These are phyloP conservation scores for Corymbia citriodora DNA, from an alignment of 441 rosid genomes.

Conservation along the genomic window DNA sequence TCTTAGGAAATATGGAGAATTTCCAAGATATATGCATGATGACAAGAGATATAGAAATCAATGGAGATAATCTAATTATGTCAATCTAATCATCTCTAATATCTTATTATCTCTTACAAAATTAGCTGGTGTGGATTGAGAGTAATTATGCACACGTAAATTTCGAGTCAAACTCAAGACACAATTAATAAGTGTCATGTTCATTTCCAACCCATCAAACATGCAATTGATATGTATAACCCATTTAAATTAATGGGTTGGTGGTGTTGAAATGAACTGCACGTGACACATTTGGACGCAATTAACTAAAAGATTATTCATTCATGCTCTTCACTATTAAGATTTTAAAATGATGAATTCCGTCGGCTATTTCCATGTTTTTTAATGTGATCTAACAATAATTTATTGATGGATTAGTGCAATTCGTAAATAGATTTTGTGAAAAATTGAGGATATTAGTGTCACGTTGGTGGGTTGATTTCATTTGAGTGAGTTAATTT, in stretches of 20 bases:
- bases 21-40: too few species aligned
- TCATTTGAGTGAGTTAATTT: neutral
- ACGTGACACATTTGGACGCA: neutral
- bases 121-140: too few species aligned
- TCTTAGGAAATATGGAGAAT: too few species aligned
- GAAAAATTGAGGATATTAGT: neutral
- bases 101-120: too few species aligned
- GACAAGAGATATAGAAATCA: too few species aligned
- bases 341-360: neutral
- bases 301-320: neutral
- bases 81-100: too few species aligned
- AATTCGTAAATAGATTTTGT: neutral
- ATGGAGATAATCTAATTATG: too few species aligned
- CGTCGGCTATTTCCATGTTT: neutral
- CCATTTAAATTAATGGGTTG: neutral
- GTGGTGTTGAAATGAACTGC: neutral
- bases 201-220: neutral
- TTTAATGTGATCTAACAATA: neutral
- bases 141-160: too few species aligned
- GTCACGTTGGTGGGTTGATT: neutral
- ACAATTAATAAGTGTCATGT: neutral
- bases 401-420: neutral
- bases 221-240: neutral
- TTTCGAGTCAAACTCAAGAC: too few species aligned
- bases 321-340: neutral